phyloP scores from a whole-genome alignment of 1,139 yeast species.

The Diutina siamensis region DNA sequence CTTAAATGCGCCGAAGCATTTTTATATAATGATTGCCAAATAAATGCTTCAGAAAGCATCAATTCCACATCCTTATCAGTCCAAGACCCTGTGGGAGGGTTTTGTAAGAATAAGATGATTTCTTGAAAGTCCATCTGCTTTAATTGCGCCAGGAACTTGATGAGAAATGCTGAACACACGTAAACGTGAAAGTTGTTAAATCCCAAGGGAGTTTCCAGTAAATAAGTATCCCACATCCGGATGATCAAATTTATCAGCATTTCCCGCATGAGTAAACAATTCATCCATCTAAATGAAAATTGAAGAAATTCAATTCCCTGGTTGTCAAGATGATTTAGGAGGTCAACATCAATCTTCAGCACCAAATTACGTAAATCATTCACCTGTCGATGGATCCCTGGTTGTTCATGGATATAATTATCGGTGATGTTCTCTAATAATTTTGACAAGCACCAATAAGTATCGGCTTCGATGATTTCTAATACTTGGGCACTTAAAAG shows the following conservation, averaged over 20 bases:
- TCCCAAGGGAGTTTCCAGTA: constrained; percentile 81
- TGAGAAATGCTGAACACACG: constrained; percentile 95
- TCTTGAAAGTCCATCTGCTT: constrained; percentile 92
- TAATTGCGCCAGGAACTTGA: constrained; percentile 71
- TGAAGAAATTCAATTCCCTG: constrained; percentile 90
- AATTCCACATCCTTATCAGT: constrained; percentile 82
- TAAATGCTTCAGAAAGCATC: constrained; percentile 87
- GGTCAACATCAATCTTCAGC: constrained; percentile 62
- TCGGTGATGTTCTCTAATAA: constrained; percentile 90
- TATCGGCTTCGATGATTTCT: constrained; percentile 69
- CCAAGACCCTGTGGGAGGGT: constrained; percentile 82
- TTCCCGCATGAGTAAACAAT: constrained; percentile 92
- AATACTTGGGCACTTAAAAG: constrained; percentile 37
- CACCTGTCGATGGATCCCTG: constrained; percentile 90
- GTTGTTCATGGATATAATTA: constrained; percentile 94
- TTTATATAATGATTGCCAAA: constrained; percentile 89
- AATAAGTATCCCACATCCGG: constrained; percentile 97
- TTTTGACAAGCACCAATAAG: constrained; percentile 92
- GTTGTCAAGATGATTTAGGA: constrained; percentile 60
- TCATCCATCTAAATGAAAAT: constrained; percentile 98
- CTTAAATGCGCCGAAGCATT: constrained; percentile 73
- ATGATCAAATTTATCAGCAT: constrained; percentile 65
- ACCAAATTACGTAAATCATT: constrained; percentile 68
- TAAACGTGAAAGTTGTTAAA: constrained; percentile 90
- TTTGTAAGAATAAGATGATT: constrained; percentile 78